Base-by-base conservation (phyloP, 139 green algal genomes). In the Chlorella sp. region DNA sequence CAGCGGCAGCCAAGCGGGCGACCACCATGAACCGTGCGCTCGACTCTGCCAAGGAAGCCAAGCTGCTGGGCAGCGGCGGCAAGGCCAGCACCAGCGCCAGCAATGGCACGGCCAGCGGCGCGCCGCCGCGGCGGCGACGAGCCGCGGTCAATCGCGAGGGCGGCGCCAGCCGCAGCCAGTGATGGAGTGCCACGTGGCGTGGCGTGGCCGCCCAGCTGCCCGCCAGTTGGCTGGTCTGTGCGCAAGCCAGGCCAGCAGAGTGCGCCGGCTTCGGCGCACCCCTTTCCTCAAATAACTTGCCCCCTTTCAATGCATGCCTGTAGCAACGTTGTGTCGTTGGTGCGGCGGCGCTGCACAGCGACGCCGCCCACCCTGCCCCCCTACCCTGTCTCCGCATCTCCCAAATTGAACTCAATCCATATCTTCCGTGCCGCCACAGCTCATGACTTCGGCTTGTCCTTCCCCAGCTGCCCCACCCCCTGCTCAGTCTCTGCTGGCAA, bases 1-100 rank as follows among this genome's bases (percentile, higher is more conserved):
- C 91, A 1, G 91, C 91, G 26, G 88, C 87, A 9, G 81, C 78
- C 19, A 60, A 89, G 57, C 86, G 87, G 19, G 86, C 91, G 18
- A 48, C 57, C 48, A 76, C 57, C 32, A 91, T 93, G 91, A 79
- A 80, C n/a, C 82, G 86, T 48, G 91, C 91, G 19, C 61, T 89
- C 34, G 88, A 93, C 37, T 87, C 81, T 12, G 84, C 89, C 1
- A 81, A 66, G 37, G 73, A 71, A 7, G 68, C 42, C 5, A 86
- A 84, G 78, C 77, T 86, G 87, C 60, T 90, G 85, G 69, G 57
- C 9, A 34, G 69, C 24, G 28, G 30, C 69, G 28, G 30, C 69
- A 37, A 82, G 16, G n/a, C 48, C 24, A 19, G 73, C 85, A n/a
- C 12, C 81, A 57, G 48, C 40, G 11, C 48, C 84, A 69, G 84